Percentiles rank a stretch among this genome's conserved stretches.
phyloP scores from a whole-genome alignment of 306 rosid genomes.

The Prosopis cineraria region DNA sequence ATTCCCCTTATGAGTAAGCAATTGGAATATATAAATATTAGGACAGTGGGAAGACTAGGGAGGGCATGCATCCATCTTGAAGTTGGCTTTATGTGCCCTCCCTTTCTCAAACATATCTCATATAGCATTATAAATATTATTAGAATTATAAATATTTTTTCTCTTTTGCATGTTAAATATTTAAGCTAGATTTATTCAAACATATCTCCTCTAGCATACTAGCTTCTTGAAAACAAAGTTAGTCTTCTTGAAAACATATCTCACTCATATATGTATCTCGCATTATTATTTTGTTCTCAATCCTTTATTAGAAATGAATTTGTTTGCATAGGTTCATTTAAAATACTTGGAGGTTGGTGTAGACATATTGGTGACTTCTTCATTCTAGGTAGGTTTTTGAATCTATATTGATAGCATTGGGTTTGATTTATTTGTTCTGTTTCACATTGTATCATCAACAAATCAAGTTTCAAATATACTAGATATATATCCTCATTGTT shows the following conservation, averaged over 20 bases:
- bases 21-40: not conserved
- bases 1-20: not conserved
- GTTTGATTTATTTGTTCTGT: not conserved
- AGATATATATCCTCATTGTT: not conserved
- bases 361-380: constrained; percentile 78
- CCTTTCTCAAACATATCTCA: too few species aligned
- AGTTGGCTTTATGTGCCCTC: too few species aligned
- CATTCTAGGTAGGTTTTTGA: constrained; percentile 66
- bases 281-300: not conserved
- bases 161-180: too few species aligned
- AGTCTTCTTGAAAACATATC: too few species aligned
- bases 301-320: not conserved
- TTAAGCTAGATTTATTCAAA: too few species aligned
- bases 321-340: constrained; percentile 63
- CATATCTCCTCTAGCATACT: too few species aligned
- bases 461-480: not conserved
- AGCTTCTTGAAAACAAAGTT: too few species aligned
- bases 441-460: not conserved
- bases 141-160: too few species aligned
- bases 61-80: not conserved
- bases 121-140: too few species aligned
- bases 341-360: constrained; percentile 90
- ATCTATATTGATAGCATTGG: not conserved
- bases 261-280: too few species aligned
- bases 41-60: not conserved